Conservation (phyloP, 2,329 filamentous ascomycete species). For the Parastagonospora nodorum region DNA sequence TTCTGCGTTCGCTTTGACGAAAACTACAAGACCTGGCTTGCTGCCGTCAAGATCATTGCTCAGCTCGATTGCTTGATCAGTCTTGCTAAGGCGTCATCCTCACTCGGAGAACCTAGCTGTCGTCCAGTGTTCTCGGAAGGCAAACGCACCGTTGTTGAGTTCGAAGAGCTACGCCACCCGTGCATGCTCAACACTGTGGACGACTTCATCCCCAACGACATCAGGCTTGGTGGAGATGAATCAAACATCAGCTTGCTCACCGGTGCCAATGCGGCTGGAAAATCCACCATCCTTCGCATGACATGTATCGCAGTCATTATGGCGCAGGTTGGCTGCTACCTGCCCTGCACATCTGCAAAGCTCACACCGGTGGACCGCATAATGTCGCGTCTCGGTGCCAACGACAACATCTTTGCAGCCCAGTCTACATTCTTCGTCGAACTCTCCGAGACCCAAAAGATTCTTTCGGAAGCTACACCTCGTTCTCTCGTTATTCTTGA, state of each 20-base stretch:
- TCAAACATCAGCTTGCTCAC: conserved; percentile 91
- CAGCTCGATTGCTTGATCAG: conserved; percentile 96
- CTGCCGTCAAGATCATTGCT: conserved; percentile 85
- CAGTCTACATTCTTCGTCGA: conserved; percentile 99
- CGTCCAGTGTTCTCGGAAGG: conserved; percentile 85
- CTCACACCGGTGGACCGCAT: conserved; percentile 94
- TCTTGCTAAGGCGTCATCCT: conserved; percentile 83
- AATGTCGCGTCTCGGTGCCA: conserved; percentile 96
- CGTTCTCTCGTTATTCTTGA: conserved; percentile 96
- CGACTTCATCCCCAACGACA: conserved; percentile 96
- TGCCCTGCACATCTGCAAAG: conserved; percentile 80
- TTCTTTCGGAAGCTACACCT: conserved; percentile 89
- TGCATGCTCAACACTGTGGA: conserved; percentile 89
- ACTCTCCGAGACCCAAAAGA: conserved; percentile 96
- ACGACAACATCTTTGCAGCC: conserved; percentile 98
- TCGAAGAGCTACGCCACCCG: conserved; percentile 89
- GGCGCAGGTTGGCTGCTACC: conserved; percentile 92
- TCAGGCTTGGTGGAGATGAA: conserved; percentile 78
- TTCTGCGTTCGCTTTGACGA: conserved; percentile 89
- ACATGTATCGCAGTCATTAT: conserved; percentile 96
- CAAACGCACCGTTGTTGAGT: conserved; percentile 85
- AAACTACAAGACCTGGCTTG: conserved; percentile 83
- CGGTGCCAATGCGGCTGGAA: conserved; percentile 95
- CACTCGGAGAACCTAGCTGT: conserved; percentile 84
- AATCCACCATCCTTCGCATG: conserved; percentile 96